These are phyloP conservation scores for Trypanosoma scelopori DNA, from an alignment of 208 protist genomes.

Conservation along the genomic window DNA sequence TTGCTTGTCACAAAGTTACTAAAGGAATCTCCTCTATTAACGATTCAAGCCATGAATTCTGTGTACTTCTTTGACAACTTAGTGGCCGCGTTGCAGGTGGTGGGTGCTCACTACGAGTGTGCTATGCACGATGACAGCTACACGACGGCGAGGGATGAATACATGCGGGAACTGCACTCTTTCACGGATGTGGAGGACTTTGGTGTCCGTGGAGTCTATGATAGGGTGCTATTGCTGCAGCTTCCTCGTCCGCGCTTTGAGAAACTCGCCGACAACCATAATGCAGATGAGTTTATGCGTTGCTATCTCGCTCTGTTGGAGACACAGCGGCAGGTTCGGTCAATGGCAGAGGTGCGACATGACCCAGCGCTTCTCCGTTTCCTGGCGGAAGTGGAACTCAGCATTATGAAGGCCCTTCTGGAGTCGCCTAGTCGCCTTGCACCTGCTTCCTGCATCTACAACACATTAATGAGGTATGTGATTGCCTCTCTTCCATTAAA, in stretches of 20 bases:
- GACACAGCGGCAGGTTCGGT: conserved; percentile 30
- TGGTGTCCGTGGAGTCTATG: conserved; percentile 19
- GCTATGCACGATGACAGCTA: conserved; percentile 4
- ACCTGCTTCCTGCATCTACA: conserved; percentile 24
- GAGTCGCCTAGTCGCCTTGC: conserved; percentile 14
- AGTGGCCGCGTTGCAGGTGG: conserved; percentile 31
- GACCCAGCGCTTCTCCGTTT: conserved; percentile 7
- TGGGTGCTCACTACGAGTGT: conserved; percentile 20
- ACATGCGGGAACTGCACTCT: conserved; percentile 1
- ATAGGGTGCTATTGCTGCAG: conserved; percentile 11
- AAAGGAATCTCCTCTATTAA: conserved; percentile 29
- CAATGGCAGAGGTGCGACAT: background rate
- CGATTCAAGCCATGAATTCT: conserved; percentile 54
- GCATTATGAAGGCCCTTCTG: conserved; percentile 38
- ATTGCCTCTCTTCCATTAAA: conserved; percentile 16
- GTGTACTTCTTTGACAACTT: conserved; percentile 61
- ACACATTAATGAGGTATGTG: conserved; percentile 27
- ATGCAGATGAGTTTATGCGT: conserved; percentile 65
- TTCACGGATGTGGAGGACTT: conserved; percentile 13
- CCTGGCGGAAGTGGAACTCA: conserved; percentile 25
- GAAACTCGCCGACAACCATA: conserved; percentile 24
- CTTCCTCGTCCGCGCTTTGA: conserved; percentile 24
- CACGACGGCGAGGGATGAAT: background rate
- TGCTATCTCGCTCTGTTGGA: conserved; percentile 53
- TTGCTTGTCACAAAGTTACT: conserved; percentile 45